Base-by-base conservation (phyloP, 1,139 yeast species). In the Trichomonascaceae sp. region DNA sequence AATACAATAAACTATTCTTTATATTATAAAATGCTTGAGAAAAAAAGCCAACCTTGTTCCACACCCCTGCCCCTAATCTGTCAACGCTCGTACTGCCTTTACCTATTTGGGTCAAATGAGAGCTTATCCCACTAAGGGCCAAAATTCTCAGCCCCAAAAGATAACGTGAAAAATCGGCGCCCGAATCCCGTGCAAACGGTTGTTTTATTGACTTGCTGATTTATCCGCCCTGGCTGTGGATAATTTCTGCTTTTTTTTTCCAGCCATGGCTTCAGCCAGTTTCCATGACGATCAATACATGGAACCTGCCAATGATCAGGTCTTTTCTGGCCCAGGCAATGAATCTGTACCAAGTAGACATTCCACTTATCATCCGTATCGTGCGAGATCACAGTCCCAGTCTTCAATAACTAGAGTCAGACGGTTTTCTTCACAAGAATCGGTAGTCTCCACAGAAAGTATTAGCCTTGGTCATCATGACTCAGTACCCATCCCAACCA, bases 281-380 rank as follows among this genome's bases (percentile, higher is more conserved):
- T 53, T 39, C 43, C 47, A 24, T n/a, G 62, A 60, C 50, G 51
- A 57, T 18, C 58, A 60, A 22, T 62, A 63, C 53, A 63, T 57
- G 19, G 76, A 70, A 58, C 67, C 67, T 45, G 73, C 74, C 1
- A 67, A 70, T 10, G 70, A 79, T 48, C 97, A 91, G 68, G 84
- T 89, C 73, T 91, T 80, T 70, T 85, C 95, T 4, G 98, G 98
- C 44, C 96, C 96, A 0, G 88, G 89, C 0, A 83, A 91, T 5
- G 96, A 87, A 63, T 82, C 88, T 43, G 84, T 91, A 46, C 98
- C 99, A 0, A 86, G 96, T 22, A 87, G 97, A 0, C 86, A 89
- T 60, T 82, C 95, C 1, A 82, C 96, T 1, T 87, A 91, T 67
- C 97, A 89, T 66, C 95, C 87, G 63, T 78, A 80, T 7, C 83